A percentile compares a stretch with the other conserved stretches of the same genome.
Evolutionary conservation across 2,329 filamentous ascomycete genomes (phyloP).

Genomic region (Lecanicillium sp.): DNA sequence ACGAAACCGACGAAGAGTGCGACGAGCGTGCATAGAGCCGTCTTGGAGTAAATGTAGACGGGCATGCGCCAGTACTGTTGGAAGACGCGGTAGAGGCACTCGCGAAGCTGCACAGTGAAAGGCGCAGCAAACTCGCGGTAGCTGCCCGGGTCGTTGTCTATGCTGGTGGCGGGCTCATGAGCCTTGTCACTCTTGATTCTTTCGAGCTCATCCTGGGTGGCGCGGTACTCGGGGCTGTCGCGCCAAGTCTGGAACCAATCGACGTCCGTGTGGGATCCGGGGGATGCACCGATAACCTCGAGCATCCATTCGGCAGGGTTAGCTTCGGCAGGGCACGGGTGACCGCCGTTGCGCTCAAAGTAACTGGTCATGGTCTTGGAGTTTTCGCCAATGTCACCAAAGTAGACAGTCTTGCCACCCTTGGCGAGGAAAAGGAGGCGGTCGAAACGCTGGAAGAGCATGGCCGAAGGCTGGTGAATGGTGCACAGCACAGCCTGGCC

Average conservation of each 20-base stretch:
- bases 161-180: conserved; percentile 10
- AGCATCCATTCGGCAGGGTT: conserved; percentile 84
- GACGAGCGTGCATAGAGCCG: conserved; percentile 55
- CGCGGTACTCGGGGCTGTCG: conserved; percentile 46
- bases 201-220: conserved; percentile 49
- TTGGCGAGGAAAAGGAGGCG: conserved; percentile 69
- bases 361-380: conserved; percentile 62
- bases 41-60: conserved; percentile 80
- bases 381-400: conserved; percentile 68
- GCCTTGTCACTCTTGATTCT: conserved; percentile 44
- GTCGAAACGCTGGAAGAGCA: conserved; percentile 89
- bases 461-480: conserved; percentile 93
- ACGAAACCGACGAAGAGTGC: conserved; percentile 76
- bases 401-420: conserved; percentile 74
- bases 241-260: conserved; percentile 61
- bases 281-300: conserved; percentile 53
- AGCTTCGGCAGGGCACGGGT: conserved; percentile 55
- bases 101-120: conserved; percentile 57
- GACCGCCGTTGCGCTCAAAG: conserved; percentile 66
- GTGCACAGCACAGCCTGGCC: conserved; percentile 95
- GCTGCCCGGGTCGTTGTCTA: conserved; percentile 28
- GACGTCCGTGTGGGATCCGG: conserved; percentile 54
- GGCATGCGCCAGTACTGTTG: conserved; percentile 90
- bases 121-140: conserved; percentile 77
- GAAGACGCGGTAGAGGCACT: conserved; percentile 69